Base-by-base conservation (phyloP, 1,284 basidiomycete species). In the Malassezia dermatis region DNA sequence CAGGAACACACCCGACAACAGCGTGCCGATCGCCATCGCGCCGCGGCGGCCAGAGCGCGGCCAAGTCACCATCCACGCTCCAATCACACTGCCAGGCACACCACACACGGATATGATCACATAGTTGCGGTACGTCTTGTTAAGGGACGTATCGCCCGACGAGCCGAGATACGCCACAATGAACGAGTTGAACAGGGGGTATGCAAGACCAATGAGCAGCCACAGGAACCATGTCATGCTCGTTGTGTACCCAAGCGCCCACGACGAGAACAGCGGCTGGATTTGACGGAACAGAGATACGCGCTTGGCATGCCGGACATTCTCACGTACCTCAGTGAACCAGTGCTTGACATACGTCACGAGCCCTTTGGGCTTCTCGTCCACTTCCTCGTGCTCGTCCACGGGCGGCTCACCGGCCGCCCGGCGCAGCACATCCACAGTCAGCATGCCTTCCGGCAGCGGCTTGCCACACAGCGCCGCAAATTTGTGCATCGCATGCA, bases 171-270 rank as follows among this genome's bases (percentile, higher is more conserved):
- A 70, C 48, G 65, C 57, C 47, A 67, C 64, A 41, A 72, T 39
- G 62, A 72, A 72, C 8, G 69, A 65, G 50, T 72, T 72, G 66
- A 64, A 72, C 31, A 72, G 62, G 21, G 69, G 69, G 61, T 72
- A 72, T 21, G 64, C 66, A 32, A 69, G 58, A 51, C 69, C 69
- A 32, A 71, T 71, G 24, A 71, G 56, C 28, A 58, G 52, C 70
- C 70, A 72, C 11, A 71, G 60, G 10, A 65, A 23, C 47, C 62
- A 65, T 12, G 71, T 57, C 44, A 65, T 58, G 30, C 44, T 32
- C 4, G 64, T 64, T 45, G 65, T 71, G 42, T 58, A 61, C 6
- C 66, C 68, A 53, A 72, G 59, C 43, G 58, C 54, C 48, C 41
- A 53, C 34, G 59, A 62, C 34, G 55, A 51, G 48, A 71, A 72